Conservation (phyloP, 169 alveolate species). For the Condylostoma magnum region DNA sequence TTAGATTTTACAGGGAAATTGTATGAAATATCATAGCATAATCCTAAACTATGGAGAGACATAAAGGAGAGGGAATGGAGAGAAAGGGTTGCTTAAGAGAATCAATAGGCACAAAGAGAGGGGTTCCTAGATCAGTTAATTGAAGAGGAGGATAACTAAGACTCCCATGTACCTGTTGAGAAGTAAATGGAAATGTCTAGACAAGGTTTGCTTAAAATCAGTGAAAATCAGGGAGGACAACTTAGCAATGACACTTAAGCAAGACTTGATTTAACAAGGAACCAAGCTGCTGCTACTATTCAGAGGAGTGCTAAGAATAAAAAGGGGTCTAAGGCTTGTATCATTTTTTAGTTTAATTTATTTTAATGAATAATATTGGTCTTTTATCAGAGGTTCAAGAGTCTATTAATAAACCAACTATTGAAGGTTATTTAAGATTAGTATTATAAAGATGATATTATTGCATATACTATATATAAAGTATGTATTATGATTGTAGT, state of each 20-base stretch:
- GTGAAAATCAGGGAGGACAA: conserved; percentile 8
- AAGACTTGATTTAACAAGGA: background rate
- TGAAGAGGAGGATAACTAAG: background rate
- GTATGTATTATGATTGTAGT: too few species aligned
- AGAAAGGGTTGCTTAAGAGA: too few species aligned
- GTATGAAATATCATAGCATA: background rate
- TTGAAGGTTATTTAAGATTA: too few species aligned
- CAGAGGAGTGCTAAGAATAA: background rate
- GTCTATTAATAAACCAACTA: too few species aligned
- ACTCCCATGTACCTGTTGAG: background rate
- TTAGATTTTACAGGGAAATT: conserved; percentile 25
- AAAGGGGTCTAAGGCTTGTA: conserved; percentile 24
- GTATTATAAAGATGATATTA: too few species aligned
- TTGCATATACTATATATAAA: too few species aligned
- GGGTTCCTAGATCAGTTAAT: background rate
- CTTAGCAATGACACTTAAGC: conserved; percentile 11
- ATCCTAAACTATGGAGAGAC: conserved; percentile 28
- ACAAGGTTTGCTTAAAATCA: background rate
- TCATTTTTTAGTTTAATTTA: conserved; percentile 15
- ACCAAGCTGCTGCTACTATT: background rate
- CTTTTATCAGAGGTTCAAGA: too few species aligned
- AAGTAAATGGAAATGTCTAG: background rate
- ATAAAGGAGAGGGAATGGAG: background rate
- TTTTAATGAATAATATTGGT: too few species aligned
- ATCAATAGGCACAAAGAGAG: background rate